These are phyloP conservation scores for Magnaporthiopsis rhizophila DNA, from an alignment of 2,329 filamentous ascomycete genomes.

Conservation along the genomic window DNA sequence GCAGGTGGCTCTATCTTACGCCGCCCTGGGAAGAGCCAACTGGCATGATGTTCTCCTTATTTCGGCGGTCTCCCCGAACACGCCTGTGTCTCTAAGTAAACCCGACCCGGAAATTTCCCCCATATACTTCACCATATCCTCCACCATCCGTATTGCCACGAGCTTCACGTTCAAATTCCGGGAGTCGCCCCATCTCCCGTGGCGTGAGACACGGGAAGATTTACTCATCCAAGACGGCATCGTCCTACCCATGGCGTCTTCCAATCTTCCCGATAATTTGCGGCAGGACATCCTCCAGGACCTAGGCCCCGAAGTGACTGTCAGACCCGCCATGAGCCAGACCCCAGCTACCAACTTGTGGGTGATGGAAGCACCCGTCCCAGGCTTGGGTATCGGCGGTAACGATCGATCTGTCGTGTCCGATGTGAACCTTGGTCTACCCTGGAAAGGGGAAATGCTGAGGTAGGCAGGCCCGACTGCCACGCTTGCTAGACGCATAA, in stretches of 20 bases:
- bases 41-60: constrained; percentile 44
- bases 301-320: constrained; percentile 46
- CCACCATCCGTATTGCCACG: constrained; percentile 40
- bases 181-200: constrained; percentile 39
- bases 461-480: constrained; percentile 31
- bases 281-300: constrained; percentile 45
- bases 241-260: constrained; percentile 32
- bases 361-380: constrained; percentile 52
- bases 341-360: constrained; percentile 63
- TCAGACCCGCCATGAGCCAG: constrained; percentile 52
- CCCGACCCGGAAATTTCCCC: constrained; percentile 24
- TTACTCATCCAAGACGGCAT: constrained; percentile 55
- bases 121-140: constrained; percentile 45
- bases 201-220: constrained; percentile 65
- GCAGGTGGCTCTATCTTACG: constrained; percentile 71
- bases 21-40: constrained; percentile 29
- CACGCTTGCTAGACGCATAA: background rate
- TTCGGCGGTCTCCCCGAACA: constrained; percentile 13
- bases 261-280: constrained; percentile 31
- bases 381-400: constrained; percentile 46
- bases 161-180: constrained; percentile 69
- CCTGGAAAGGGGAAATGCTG: constrained; percentile 44
- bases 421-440: constrained; percentile 51
- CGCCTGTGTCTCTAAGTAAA: constrained; percentile 44
- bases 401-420: constrained; percentile 50